Conservation (phyloP, 2,329 filamentous ascomycete species). For the Penicillium sp. region DNA sequence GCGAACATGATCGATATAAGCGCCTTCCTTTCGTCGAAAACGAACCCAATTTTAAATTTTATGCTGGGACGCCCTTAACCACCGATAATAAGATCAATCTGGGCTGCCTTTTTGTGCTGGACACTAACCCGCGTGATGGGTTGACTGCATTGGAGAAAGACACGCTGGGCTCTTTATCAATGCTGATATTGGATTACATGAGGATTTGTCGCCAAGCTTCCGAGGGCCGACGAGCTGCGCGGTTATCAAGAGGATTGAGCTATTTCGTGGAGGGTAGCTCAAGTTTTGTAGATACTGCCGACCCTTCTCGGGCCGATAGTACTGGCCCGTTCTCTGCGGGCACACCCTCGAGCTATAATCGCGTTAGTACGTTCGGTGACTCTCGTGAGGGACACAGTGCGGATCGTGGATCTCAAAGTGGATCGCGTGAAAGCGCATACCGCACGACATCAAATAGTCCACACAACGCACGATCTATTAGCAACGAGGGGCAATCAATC, state of each 20-base stretch:
- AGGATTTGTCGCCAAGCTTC: slow-evolving; percentile 55
- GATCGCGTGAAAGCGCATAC: slow-evolving; percentile 8
- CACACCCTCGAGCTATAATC: slow-evolving; percentile 22
- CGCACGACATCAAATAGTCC: slow-evolving; percentile 16
- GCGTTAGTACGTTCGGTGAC: slow-evolving; percentile 22
- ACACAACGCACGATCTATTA: slow-evolving; percentile 26
- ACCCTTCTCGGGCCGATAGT: slow-evolving; percentile 26
- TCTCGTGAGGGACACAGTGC: slow-evolving; percentile 22
- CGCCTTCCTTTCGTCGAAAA: slow-evolving; percentile 36
- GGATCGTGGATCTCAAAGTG: slow-evolving; percentile 12
- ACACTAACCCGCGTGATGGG: slow-evolving; percentile 55
- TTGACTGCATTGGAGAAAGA: slow-evolving; percentile 42
- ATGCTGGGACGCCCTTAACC: slow-evolving; percentile 62
- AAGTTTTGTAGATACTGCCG: slow-evolving; percentile 34
- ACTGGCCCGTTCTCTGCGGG: slow-evolving; percentile 18
- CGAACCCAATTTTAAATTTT: slow-evolving; percentile 47
- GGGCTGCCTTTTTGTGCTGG: slow-evolving; percentile 61
- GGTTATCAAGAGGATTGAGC: slow-evolving; percentile 57
- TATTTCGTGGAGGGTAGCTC: slow-evolving; percentile 56
- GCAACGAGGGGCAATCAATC: slow-evolving; percentile 27
- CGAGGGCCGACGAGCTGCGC: slow-evolving; percentile 53
- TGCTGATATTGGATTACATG: slow-evolving; percentile 61
- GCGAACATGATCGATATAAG: slow-evolving; percentile 40
- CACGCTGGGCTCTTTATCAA: slow-evolving; percentile 59
- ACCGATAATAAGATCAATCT: slow-evolving; percentile 59